Conservation (phyloP, 163 green algal genomes). For the Prototheca wickerhamii region DNA sequence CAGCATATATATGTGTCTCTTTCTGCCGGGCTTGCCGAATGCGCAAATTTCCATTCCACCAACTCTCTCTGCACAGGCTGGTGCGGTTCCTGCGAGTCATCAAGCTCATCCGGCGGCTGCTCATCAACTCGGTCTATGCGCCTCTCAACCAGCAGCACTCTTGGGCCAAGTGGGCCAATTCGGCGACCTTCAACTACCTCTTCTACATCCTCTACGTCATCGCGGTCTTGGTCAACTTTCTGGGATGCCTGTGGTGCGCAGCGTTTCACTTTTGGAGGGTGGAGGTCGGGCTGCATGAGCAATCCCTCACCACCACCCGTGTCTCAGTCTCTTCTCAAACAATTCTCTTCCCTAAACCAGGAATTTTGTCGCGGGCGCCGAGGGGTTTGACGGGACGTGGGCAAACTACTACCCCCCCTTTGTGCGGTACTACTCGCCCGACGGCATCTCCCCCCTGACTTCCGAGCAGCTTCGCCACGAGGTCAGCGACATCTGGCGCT, state of each 20-base stretch:
- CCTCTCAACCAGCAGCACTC: constrained; percentile 1
- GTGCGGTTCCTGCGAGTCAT: constrained; percentile 37
- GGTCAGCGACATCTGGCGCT: constrained; percentile 13
- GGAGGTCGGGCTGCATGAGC: neutral
- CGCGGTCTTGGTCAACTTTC: constrained; percentile 31
- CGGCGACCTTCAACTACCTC: constrained; percentile 6
- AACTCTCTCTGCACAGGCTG: constrained; percentile 20
- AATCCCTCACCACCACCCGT: neutral
- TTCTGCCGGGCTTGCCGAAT: too few relatives aligned
- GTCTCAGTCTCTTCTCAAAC: neutral
- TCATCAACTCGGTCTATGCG: constrained; percentile 9
- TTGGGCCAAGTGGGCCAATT: constrained; percentile 9
- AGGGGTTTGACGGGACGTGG: constrained; percentile 38
- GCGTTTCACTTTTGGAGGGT: neutral
- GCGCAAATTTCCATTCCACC: neutral
- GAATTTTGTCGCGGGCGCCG: constrained; percentile 23
- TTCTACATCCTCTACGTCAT: constrained; percentile 35
- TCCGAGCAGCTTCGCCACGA: constrained; percentile 29
- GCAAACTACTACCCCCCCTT: constrained; percentile 25
- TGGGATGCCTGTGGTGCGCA: constrained; percentile 29
- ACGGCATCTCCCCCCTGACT: constrained; percentile 11
- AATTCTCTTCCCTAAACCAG: constrained; percentile 1
- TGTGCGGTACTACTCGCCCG: constrained; percentile 9
- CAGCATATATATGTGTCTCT: too few relatives aligned
- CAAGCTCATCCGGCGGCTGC: constrained; percentile 8